Base-by-base conservation (phyloP, 331 rosid genomes). In the Erythrophleum ivorense region DNA sequence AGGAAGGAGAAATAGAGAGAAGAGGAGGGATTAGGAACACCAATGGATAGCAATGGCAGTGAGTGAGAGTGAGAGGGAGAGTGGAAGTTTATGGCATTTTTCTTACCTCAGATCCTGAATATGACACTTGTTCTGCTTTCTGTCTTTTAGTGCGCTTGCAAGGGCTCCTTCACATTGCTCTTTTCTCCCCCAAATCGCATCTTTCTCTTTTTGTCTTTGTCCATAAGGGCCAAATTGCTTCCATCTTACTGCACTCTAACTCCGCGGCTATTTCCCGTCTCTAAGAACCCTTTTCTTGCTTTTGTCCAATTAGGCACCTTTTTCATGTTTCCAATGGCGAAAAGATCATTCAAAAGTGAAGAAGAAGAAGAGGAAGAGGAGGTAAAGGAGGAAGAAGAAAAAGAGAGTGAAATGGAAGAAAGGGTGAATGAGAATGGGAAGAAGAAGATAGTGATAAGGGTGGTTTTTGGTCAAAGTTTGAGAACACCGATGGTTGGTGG, bases 361-460 rank as follows among this genome's bases (percentile, higher is more conserved):
- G 71, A 60, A 29, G 67, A 60, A 2, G 40, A 60, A 1, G 18
- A 11, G 4, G 24, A 40, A 7, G 62, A 62, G 5, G 75, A 36
- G 40, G 40, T 24, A 24, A 24, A 24, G 29, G 29, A 24, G 29
- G 29, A 24, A 24, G 29, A 24, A 24, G 29, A 24, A 1, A 24
- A 24, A 24, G 29, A 24, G 29, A 24, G 29, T 24, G 29, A 24
- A 24, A 24, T 2, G 40, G 40, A 36, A 36, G 40, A 36, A 36
- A 52, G 0, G n/a, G 49, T 36, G 64, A 62, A 54, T 7, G 59
- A 21, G 75, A 24, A 68, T 2, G 60, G 5, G 18, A n/a, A 9
- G 50, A 54, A 80, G 72, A 74, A 71, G 24, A 75, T 81, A 45
- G 67, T 6, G 10, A 85, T 85, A 77, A 85, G 48, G 55, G 21